Evolutionary conservation across 805 yeast genomes (phyloP).

Genomic region (Metschnikowia aberdeeniae): DNA sequence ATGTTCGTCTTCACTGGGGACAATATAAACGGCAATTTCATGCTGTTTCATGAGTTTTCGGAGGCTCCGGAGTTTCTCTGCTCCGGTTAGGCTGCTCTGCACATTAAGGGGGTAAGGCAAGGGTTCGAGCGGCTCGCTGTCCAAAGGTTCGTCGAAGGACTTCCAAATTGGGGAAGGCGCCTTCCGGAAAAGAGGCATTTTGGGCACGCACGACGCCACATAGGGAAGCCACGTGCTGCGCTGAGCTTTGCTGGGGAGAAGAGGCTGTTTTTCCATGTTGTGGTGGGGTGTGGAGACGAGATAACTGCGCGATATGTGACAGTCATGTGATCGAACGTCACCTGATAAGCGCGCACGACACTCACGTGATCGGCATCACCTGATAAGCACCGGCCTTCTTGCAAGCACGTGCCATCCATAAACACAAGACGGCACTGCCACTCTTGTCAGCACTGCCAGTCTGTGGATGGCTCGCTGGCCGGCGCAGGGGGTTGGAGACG

Average conservation of each 20-base stretch:
- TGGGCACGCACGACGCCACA: neutral
- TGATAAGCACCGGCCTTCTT: no score
- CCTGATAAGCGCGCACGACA: no score
- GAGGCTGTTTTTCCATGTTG: slow-evolving; percentile 3
- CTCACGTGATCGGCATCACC: no score
- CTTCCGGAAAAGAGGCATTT: neutral
- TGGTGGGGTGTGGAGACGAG: neutral
- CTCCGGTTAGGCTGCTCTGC: neutral
- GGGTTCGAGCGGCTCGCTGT: slow-evolving; percentile 22
- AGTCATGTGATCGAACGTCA: no score
- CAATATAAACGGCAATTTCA: slow-evolving; percentile 17
- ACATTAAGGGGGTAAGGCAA: slow-evolving; percentile 20
- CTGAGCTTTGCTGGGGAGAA: neutral
- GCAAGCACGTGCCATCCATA: no score
- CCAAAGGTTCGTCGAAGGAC: slow-evolving; percentile 16
- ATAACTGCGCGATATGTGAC: neutral
- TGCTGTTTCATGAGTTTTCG: slow-evolving; percentile 14
- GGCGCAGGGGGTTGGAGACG: no score
- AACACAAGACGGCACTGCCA: no score
- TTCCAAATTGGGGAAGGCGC: neutral
- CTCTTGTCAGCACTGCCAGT: no score
- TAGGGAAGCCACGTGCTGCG: neutral
- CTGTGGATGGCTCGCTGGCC: no score
- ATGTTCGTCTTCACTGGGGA: slow-evolving; percentile 21
- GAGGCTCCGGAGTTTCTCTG: slow-evolving; percentile 9